A percentile compares a stretch with the other conserved stretches of the same genome.
Evolutionary conservation across 2,329 filamentous ascomycete species (phyloP).

Genomic region (Westerdykella aurantiaca): DNA sequence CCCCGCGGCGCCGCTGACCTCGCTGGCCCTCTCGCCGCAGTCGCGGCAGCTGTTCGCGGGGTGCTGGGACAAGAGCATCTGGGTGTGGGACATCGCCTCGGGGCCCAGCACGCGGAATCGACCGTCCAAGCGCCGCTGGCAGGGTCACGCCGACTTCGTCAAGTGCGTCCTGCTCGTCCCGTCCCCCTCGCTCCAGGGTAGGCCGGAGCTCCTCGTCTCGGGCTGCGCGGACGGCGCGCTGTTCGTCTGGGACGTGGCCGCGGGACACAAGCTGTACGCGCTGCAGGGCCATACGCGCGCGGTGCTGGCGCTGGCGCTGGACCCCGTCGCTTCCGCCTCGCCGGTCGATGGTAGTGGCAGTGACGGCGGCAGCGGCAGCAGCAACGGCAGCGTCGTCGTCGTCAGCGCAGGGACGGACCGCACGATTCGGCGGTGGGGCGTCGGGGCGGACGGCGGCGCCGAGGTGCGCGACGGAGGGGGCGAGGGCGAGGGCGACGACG

Average conservation of each 20-base stretch:
- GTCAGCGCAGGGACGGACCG: constrained; percentile 64
- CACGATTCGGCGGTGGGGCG: constrained; percentile 68
- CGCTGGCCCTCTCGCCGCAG: constrained; percentile 24
- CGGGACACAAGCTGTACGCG: constrained; percentile 64
- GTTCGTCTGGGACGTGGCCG: constrained; percentile 72
- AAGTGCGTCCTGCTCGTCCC: constrained; percentile 66
- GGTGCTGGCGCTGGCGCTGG: constrained; percentile 71
- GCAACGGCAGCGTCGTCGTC: constrained; percentile 46
- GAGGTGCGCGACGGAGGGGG: neutral
- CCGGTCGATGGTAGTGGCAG: constrained; percentile 28
- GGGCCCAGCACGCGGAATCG: constrained; percentile 39
- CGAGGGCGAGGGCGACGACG: constrained; percentile 22
- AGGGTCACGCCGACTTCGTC: constrained; percentile 85
- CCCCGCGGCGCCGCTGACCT: constrained; percentile 65
- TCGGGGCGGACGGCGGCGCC: constrained; percentile 40
- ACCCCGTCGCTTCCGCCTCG: constrained; percentile 46
- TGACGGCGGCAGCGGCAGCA: too few relatives aligned
- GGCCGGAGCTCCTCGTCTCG: constrained; percentile 50
- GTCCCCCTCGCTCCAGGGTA: constrained; percentile 42
- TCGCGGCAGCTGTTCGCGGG: constrained; percentile 67
- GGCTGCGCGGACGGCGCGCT: constrained; percentile 45
- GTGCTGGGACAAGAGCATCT: constrained; percentile 90
- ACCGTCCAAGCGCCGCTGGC: constrained; percentile 54
- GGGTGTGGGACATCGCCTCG: constrained; percentile 59
- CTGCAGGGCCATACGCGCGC: constrained; percentile 74